A percentile compares a stretch with the other conserved stretches of the same genome.
These are phyloP conservation scores for Suaeda aralocaspica DNA, from an alignment of 148 eudicot species.

Conservation along the genomic window DNA sequence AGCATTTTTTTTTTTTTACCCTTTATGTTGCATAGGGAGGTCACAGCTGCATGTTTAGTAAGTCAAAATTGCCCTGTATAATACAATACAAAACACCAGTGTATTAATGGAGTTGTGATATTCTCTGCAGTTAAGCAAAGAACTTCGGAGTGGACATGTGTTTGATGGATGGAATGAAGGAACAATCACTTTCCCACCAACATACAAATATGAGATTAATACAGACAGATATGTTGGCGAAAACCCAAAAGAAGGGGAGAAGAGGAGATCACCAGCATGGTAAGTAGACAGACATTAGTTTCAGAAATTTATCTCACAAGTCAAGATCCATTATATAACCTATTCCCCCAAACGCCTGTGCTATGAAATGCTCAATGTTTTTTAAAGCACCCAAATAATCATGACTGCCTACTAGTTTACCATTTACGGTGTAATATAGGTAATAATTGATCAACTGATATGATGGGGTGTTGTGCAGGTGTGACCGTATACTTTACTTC, in stretches of 20 bases:
- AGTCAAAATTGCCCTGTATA: background rate
- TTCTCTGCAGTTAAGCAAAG: conserved; percentile 54
- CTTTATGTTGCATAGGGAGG: background rate
- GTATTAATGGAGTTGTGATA: conserved; percentile 6
- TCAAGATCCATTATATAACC: too few species aligned
- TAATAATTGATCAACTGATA: too few species aligned
- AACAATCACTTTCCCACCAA: conserved; percentile 66
- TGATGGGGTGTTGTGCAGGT: conserved; percentile 47
- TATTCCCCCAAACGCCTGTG: too few species aligned
- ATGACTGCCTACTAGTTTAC: too few species aligned
- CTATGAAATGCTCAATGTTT: too few species aligned
- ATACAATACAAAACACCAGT: background rate
- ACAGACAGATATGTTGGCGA: conserved; percentile 80
- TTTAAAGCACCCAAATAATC: too few species aligned
- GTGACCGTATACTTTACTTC: conserved; percentile 88
- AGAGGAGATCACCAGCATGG: conserved; percentile 95
- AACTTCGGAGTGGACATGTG: conserved; percentile 63
- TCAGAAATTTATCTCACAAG: background rate
- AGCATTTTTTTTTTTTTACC: too few species aligned
- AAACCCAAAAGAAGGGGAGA: conserved; percentile 84
- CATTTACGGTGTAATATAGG: too few species aligned
- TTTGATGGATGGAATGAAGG: conserved; percentile 97
- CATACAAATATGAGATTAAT: conserved; percentile 80
- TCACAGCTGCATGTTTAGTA: background rate
- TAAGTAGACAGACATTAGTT: conserved; percentile 25